Evolutionary conservation across 2,329 filamentous ascomycete genomes (phyloP).

Genomic region (Graphilbum sp.): DNA sequence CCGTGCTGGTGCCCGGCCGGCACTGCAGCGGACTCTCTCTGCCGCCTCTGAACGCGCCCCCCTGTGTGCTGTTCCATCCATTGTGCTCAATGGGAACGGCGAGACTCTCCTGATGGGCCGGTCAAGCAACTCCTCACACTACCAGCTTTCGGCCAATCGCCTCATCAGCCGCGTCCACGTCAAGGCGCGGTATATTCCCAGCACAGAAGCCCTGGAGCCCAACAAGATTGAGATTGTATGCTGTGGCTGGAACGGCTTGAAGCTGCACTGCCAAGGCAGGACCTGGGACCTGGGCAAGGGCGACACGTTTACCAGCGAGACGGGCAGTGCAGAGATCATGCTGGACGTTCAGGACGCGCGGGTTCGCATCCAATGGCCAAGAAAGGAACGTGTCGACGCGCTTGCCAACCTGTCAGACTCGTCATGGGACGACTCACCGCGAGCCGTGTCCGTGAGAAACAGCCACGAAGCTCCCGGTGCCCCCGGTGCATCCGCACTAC

Average conservation of each 20-base stretch:
- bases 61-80: constrained; percentile 64
- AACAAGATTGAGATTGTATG: constrained; percentile 80
- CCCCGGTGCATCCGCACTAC: constrained; percentile 20
- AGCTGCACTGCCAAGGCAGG: constrained; percentile 77
- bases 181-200: constrained; percentile 66
- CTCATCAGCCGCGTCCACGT: constrained; percentile 89
- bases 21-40: constrained; percentile 43
- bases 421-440: constrained; percentile 52
- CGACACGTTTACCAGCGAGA: constrained; percentile 79
- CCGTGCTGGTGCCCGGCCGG: constrained; percentile 22
- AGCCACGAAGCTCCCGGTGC: constrained; percentile 1
- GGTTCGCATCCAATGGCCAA: constrained; percentile 79
- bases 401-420: constrained; percentile 43
- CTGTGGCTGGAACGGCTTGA: constrained; percentile 89
- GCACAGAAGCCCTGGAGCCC: constrained; percentile 48
- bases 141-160: constrained; percentile 82
- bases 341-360: constrained; percentile 87
- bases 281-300: constrained; percentile 77
- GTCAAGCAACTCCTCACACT: constrained; percentile 89
- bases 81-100: constrained; percentile 68
- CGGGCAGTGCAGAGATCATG: constrained; percentile 79
- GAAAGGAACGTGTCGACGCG: constrained; percentile 22
- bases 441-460: constrained; percentile 15
- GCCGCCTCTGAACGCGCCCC: constrained; percentile 63
- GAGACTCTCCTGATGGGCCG: constrained; percentile 76